phyloP scores from a whole-genome alignment of 202 grass and related monocot species.

The Brachypodium distachyon region DNA sequence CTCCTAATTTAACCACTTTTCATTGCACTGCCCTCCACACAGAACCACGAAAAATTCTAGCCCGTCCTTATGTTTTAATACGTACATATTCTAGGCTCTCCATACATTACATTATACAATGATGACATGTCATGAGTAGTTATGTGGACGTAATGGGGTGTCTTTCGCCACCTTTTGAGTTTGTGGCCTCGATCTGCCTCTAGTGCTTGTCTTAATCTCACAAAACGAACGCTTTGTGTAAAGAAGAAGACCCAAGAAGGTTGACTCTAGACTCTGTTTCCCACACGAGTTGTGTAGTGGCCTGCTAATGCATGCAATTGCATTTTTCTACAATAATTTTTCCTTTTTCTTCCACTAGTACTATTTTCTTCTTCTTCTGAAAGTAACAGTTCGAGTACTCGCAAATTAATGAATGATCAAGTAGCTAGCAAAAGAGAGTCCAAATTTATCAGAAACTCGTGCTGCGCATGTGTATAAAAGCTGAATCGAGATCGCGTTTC shows the following conservation, averaged over 20 bases:
- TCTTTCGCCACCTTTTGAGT: neutral
- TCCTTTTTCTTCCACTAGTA: no score
- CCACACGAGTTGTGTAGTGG: neutral
- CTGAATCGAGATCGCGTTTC: no score
- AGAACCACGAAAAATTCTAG: neutral
- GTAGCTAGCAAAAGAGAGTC: no score
- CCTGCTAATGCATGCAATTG: neutral
- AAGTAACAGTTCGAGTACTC: no score
- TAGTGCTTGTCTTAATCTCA: constrained; percentile 28
- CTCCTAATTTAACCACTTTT: neutral
- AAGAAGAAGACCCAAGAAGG: neutral
- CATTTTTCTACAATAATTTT: neutral
- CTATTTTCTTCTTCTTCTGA: no score
- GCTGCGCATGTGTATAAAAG: no score
- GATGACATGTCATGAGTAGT: neutral
- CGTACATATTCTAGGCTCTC: no score
- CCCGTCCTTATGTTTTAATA: neutral
- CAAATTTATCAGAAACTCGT: no score
- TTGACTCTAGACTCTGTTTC: neutral
- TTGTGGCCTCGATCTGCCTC: neutral
- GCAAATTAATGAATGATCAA: no score
- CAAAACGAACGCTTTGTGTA: neutral
- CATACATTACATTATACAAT: neutral
- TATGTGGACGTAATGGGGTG: neutral
- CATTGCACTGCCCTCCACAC: neutral